Conservation (phyloP, 176 grass and related monocot genomes). For the Ensete glaucum region DNA sequence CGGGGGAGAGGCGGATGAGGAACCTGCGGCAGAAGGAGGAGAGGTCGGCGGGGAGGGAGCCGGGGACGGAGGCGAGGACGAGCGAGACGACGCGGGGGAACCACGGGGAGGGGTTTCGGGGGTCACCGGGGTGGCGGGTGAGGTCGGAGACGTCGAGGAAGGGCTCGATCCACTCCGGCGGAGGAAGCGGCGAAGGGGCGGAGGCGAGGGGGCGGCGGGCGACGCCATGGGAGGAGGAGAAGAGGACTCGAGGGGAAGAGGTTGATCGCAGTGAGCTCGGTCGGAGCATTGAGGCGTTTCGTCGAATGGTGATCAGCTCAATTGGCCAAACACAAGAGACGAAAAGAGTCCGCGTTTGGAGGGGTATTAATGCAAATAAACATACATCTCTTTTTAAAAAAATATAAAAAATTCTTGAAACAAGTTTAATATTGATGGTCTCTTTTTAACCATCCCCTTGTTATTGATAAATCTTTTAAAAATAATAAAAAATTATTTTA, state of each 20-base stretch:
- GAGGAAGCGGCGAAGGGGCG: conserved; percentile 4
- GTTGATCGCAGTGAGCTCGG: too few species aligned
- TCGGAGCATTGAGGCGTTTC: background rate
- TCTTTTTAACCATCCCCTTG: too few species aligned
- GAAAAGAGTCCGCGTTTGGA: too few species aligned
- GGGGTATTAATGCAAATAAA: too few species aligned
- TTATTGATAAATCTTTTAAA: too few species aligned
- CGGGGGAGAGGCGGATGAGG: conserved; percentile 61
- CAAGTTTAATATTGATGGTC: too few species aligned
- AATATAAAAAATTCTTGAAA: too few species aligned
- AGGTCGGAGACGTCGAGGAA: conserved; percentile 51
- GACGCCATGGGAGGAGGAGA: background rate
- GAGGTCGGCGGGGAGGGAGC: conserved; percentile 51
- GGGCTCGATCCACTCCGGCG: conserved; percentile 64
- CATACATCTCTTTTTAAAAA: too few species aligned
- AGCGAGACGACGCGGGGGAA: conserved; percentile 56
- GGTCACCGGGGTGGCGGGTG: conserved; percentile 11
- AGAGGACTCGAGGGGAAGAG: background rate
- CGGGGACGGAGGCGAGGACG: conserved; percentile 41
- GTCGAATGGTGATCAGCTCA: background rate
- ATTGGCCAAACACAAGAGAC: background rate
- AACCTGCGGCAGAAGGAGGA: conserved; percentile 59
- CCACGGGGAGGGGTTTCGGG: conserved; percentile 47
- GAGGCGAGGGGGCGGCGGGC: background rate
- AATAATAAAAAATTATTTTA: too few species aligned